Percentiles rank a stretch among this genome's conserved stretches.
phyloP scores from a whole-genome alignment of 345 rosid species.

The Salix purpurea region DNA sequence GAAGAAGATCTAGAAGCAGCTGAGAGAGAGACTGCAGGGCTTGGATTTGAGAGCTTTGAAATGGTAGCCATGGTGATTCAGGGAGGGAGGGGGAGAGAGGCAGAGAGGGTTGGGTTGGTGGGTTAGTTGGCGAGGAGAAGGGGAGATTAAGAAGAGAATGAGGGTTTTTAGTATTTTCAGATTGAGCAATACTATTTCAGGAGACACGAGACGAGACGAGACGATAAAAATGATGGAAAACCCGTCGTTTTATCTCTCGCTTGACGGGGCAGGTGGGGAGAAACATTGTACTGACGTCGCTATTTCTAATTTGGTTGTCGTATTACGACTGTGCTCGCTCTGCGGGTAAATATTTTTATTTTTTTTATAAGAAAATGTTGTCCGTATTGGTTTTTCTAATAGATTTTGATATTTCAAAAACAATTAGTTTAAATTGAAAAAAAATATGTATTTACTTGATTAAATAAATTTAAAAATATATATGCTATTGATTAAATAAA shows the following conservation, averaged over 20 bases:
- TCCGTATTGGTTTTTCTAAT: too few species aligned
- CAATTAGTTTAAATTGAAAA: too few species aligned
- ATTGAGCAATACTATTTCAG: too few species aligned
- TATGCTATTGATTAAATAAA: too few species aligned
- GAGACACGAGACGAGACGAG: background rate
- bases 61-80: constrained; percentile 61
- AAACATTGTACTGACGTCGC: background rate
- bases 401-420: too few species aligned
- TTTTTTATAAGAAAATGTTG: too few species aligned
- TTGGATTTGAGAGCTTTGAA: constrained; percentile 60
- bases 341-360: too few species aligned
- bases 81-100: background rate
- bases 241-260: too few species aligned
- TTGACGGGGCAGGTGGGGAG: background rate
- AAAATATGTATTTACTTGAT: too few species aligned
- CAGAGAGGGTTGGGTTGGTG: background rate
- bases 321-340: too few species aligned
- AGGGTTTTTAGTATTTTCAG: background rate
- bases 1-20: constrained; percentile 36
- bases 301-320: background rate
- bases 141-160: too few species aligned
- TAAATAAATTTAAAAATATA: too few species aligned
- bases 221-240: background rate
- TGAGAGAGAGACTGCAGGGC: constrained; percentile 33
- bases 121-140: constrained; percentile 9